Evolutionary conservation across 225 moss, liverwort and hornwort genomes (phyloP), one percentile per base, ranked within the genome.

Genomic region (Pseudisothecium myosuroides): DNA sequence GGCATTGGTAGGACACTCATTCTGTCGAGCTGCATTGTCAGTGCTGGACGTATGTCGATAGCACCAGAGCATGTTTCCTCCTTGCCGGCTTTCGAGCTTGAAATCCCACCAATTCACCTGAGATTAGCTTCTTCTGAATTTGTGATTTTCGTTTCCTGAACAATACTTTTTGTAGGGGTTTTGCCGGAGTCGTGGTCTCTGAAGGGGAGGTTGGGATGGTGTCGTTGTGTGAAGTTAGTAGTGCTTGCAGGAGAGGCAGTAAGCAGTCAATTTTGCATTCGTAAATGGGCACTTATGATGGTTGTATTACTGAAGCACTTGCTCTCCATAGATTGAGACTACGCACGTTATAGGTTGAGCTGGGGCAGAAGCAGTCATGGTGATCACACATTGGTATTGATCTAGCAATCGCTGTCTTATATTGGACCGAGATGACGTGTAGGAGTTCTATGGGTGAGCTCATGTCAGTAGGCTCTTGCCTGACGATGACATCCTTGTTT

Each of bases 1-100:
- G 93, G 95, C 88, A 92, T 89, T 56, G 94, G 95, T 96, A 93
- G 67, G 91, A 14, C 69, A 61, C 17, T 20, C 41, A n/a, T n/a
- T 28, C 29, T 31, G 10, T 2, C 12, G 49, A 41, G 81, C 41
- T 71, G 39, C n/a, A 67, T 60, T 31, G 47, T 75, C 16, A 22
- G 10, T 69, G 54, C 3, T 24, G 2, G 7, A 9, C 4, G 71
- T 32, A 31, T 24, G 34, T 52, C 64, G 32, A 14, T 4, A 5
- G 2, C 69, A 39, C 10, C 27, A 27, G 62, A 5, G 52, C 50
- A 7, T 62, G 22, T 56, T 28, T 19, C 37, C 27, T 29, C 16
- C 12, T 76, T 63, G 82, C 59, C 31, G 32, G 58, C 29, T 10
- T 49, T 72, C 19, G 11, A 62, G 71, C 81, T 52, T 54, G 58